phyloP scores from a whole-genome alignment of 2,329 filamentous ascomycete genomes.

The Magnaporthiopsis rhizophila region DNA sequence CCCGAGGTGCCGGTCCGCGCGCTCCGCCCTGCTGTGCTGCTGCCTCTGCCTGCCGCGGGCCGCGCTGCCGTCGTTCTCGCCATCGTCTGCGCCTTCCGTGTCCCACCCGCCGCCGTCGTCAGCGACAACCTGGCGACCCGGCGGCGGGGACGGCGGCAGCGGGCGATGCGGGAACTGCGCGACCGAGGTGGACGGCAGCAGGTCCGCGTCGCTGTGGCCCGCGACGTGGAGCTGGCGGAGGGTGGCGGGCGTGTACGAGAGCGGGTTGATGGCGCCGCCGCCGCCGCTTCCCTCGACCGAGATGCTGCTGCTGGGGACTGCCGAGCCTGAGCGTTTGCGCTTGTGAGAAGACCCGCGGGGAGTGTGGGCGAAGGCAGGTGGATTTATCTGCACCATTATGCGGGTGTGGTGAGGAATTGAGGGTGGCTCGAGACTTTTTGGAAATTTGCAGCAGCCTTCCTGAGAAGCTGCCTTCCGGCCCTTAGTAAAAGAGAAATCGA shows the following conservation, averaged over 20 bases:
- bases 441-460: too few relatives aligned
- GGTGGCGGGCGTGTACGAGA: constrained; percentile 43
- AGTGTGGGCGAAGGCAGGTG: constrained; percentile 1
- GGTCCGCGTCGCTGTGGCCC: constrained; percentile 40
- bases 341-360: constrained; percentile 18
- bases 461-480: too few relatives aligned
- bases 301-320: constrained; percentile 12
- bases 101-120: not conserved
- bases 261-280: constrained; percentile 40
- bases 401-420: not conserved
- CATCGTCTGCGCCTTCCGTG: constrained; percentile 8
- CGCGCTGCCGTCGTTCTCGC: constrained; percentile 9
- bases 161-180: constrained; percentile 45
- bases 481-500: too few relatives aligned
- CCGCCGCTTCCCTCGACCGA: constrained; percentile 17
- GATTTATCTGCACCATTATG: constrained; percentile 6
- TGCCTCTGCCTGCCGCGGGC: constrained; percentile 18
- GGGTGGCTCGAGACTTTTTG: too few relatives aligned
- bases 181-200: constrained; percentile 27
- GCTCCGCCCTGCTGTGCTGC: constrained; percentile 21
- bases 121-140: not conserved
- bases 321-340: constrained; percentile 23
- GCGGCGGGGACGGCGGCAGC: constrained; percentile 18
- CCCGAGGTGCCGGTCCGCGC: constrained; percentile 45
- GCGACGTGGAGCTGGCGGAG: constrained; percentile 46